These are phyloP conservation scores for Daedalea quercina DNA, from an alignment of 768 basidiomycete species.

Conservation along the genomic window DNA sequence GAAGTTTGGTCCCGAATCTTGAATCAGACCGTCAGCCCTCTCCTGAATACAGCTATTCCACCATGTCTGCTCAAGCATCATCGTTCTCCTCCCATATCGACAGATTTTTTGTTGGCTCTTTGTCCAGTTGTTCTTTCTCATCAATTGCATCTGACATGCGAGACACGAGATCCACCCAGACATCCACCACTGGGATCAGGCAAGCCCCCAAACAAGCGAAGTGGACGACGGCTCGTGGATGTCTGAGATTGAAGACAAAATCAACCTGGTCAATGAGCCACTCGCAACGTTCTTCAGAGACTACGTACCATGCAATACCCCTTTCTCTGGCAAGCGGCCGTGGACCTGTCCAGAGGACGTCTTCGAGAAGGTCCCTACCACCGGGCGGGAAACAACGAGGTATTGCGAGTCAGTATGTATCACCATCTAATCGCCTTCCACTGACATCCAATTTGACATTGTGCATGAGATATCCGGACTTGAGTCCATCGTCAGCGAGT, in stretches of 20 bases:
- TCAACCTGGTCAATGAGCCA: not conserved
- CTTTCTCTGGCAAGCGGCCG: not conserved
- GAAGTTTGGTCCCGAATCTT: no score
- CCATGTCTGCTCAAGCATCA: no score
- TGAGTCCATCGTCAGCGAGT: no score
- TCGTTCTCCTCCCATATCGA: no score
- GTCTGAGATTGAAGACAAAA: not conserved
- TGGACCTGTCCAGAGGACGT: not conserved
- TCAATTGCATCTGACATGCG: no score
- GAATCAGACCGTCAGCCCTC: no score
- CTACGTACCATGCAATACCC: not conserved
- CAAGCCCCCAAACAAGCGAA: not conserved
- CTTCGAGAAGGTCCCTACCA: not conserved
- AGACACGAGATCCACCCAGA: no score
- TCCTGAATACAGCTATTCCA: no score
- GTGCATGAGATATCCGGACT: no score
- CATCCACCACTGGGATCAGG: not conserved
- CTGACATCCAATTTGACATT: slow-evolving; percentile 4
- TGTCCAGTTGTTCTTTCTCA: no score
- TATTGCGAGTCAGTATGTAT: not conserved
- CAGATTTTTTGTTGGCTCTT: no score
- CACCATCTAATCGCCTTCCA: slow-evolving; percentile 1
- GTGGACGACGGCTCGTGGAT: not conserved
- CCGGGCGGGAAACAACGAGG: not conserved
- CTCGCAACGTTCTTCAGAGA: not conserved